Percentiles rank a stretch among this genome's conserved stretches.
Conservation (phyloP, 352 stramenopile genomes). For the Phytophthora syringae region DNA sequence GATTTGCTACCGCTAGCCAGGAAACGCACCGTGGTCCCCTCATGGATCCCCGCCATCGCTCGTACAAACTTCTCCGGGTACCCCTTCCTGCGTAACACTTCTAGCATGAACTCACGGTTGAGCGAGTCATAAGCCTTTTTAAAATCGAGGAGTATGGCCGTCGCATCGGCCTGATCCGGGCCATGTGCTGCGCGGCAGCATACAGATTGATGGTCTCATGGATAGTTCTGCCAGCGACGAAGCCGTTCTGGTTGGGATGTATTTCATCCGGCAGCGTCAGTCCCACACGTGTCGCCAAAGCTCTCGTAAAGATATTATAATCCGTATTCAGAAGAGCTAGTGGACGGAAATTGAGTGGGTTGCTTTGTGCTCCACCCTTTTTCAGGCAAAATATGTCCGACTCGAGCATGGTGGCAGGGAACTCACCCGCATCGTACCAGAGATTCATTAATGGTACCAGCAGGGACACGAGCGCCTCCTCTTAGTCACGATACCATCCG, state of each 20-base stretch:
- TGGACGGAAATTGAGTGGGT: neutral
- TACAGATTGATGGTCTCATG: neutral
- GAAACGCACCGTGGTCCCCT: neutral
- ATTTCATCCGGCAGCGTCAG: neutral
- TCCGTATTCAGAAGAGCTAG: constrained; percentile 4
- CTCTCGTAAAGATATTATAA: neutral
- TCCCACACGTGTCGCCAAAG: neutral
- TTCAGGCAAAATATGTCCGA: neutral
- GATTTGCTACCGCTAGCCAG: neutral
- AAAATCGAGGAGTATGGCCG: neutral
- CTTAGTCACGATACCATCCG: neutral
- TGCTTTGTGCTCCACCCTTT: neutral
- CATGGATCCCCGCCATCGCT: neutral
- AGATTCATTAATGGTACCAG: neutral
- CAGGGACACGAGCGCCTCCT: no score
- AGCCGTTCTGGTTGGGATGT: neutral
- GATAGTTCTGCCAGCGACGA: neutral
- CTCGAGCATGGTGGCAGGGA: neutral
- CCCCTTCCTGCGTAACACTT: neutral
- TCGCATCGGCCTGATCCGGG: neutral
- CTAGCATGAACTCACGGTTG: neutral
- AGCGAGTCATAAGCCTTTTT: constrained; percentile 1
- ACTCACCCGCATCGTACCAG: neutral
- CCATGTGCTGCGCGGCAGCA: neutral
- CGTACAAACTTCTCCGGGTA: neutral